Conservation (phyloP, 371 early-diverging fungal genomes). For the Paraphysoderma sedebokerense region DNA sequence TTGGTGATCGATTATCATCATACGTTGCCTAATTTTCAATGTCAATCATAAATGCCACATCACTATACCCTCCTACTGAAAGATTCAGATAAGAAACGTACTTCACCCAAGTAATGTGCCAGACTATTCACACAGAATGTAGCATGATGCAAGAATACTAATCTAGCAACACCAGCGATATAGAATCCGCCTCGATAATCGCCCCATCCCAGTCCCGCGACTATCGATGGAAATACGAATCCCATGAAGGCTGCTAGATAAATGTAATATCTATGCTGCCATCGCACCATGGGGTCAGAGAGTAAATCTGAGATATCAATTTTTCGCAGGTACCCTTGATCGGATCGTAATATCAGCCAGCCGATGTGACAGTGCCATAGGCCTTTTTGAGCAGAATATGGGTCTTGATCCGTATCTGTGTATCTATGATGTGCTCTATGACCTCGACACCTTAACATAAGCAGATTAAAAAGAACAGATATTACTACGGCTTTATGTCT, state of each 20-base stretch:
- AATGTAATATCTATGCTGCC: constrained; percentile 72
- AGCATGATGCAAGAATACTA: constrained; percentile 74
- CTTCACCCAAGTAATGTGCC: constrained; percentile 71
- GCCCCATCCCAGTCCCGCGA: constrained; percentile 76
- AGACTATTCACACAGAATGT: constrained; percentile 89
- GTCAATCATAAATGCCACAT: too few relatives aligned
- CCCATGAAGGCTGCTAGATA: constrained; percentile 46
- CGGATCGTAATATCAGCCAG: constrained; percentile 78
- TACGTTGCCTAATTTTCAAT: too few relatives aligned
- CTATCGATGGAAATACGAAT: constrained; percentile 56
- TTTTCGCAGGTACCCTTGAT: constrained; percentile 28
- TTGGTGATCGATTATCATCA: constrained; percentile 62
- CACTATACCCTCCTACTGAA: too few relatives aligned
- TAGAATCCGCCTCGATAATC: constrained; percentile 82
- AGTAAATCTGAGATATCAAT: constrained; percentile 75
- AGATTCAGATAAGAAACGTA: too few relatives aligned
- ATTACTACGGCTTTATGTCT: background rate
- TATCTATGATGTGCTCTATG: constrained; percentile 87
- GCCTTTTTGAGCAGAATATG: constrained; percentile 71
- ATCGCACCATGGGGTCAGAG: constrained; percentile 49
- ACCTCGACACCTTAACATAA: constrained; percentile 39
- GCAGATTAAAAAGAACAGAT: too few relatives aligned
- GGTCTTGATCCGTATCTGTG: constrained; percentile 82
- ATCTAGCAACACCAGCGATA: constrained; percentile 59
- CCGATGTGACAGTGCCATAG: constrained; percentile 73